A percentile compares a stretch with the other conserved stretches of the same genome.
These are phyloP conservation scores for Ensete glaucum DNA, from an alignment of 176 grass and related monocot genomes.

Conservation along the genomic window DNA sequence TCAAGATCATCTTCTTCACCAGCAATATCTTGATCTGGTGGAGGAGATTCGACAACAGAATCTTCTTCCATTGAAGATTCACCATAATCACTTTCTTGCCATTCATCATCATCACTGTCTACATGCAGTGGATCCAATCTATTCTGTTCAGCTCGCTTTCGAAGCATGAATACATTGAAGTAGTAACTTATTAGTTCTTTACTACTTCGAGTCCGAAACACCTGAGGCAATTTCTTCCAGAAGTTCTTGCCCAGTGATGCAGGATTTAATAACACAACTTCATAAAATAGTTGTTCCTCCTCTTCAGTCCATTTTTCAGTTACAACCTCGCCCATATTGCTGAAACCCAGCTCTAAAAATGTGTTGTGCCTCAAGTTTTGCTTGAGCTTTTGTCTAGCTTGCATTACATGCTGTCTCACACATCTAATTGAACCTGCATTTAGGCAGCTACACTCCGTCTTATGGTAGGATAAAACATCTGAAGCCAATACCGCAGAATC, in stretches of 20 bases:
- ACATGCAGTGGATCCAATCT: conserved; percentile 45
- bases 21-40: conserved; percentile 28
- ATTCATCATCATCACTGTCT: conserved; percentile 87
- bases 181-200: conserved; percentile 85
- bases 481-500: conserved; percentile 15
- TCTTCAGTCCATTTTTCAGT: conserved; percentile 56
- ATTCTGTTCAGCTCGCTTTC: conserved; percentile 68
- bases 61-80: conserved; percentile 22
- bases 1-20: conserved; percentile 12
- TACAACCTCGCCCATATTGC: conserved; percentile 72
- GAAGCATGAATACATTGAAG: conserved; percentile 81
- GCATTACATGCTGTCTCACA: conserved; percentile 53
- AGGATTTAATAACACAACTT: conserved; percentile 54
- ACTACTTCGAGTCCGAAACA: conserved; percentile 45
- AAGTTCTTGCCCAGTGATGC: conserved; percentile 54
- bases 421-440: conserved; percentile 64
- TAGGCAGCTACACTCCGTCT: conserved; percentile 45
- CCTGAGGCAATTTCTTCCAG: conserved; percentile 48
- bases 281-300: conserved; percentile 56
- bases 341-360: conserved; percentile 54
- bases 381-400: conserved; percentile 45
- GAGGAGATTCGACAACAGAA: conserved; percentile 37
- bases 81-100: conserved; percentile 41
- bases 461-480: conserved; percentile 18
- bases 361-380: conserved; percentile 39